Percentiles rank a stretch among this genome's conserved stretches.
Evolutionary conservation across 1,139 yeast genomes (phyloP).

Genomic region (Candida sanyaensis): DNA sequence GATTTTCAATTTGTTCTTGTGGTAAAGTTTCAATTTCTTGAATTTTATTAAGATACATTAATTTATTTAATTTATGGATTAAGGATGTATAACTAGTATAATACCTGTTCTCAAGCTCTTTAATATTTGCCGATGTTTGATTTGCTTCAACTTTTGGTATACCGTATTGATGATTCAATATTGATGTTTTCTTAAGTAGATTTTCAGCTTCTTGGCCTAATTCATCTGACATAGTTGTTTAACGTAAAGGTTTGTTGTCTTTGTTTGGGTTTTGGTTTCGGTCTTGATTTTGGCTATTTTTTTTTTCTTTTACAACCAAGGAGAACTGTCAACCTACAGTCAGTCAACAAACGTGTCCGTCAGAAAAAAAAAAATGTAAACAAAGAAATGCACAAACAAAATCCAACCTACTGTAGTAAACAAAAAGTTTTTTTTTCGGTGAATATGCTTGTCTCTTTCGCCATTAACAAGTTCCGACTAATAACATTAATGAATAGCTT

Average conservation of each 20-base stretch:
- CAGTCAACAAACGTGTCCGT: too few species aligned
- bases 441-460: too few species aligned
- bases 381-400: too few species aligned
- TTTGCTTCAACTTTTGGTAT: constrained; percentile 18
- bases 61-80: constrained; percentile 24
- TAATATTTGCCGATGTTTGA: constrained; percentile 9
- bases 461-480: too few species aligned
- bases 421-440: too few species aligned
- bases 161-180: constrained; percentile 31
- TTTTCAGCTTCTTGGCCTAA: constrained; percentile 23
- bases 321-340: background rate
- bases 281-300: too few species aligned
- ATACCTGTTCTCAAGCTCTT: constrained; percentile 24
- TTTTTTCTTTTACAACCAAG: background rate
- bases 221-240: constrained; percentile 18
- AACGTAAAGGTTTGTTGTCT: background rate
- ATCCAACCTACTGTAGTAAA: too few species aligned
- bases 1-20: constrained; percentile 11
- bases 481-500: too few species aligned
- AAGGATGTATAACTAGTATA: constrained; percentile 22
- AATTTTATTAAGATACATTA: constrained; percentile 33
- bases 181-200: constrained; percentile 20
- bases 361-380: too few species aligned
- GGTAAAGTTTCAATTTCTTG: constrained; percentile 13
- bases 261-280: background rate